Evolutionary conservation across 2,329 filamentous ascomycete species (phyloP).

Genomic region (Aspergillus ruber): DNA sequence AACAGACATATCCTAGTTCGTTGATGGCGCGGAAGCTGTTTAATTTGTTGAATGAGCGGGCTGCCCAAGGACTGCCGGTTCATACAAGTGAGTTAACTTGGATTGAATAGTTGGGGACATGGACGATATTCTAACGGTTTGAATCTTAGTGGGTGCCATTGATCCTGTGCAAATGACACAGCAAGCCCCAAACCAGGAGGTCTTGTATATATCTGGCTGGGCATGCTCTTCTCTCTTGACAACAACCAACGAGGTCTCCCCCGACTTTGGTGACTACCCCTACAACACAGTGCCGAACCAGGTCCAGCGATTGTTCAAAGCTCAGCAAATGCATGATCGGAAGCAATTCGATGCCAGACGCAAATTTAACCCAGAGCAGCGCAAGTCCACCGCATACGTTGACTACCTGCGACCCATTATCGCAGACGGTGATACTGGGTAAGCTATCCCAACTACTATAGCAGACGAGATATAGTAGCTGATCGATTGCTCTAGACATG

Average conservation of each 20-base stretch:
- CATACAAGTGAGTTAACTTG: conserved; percentile 64
- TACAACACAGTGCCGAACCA: conserved; percentile 99
- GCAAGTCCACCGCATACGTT: conserved; percentile 69
- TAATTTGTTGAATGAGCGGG: conserved; percentile 72
- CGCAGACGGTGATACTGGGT: conserved; percentile 88
- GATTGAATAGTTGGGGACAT: not conserved
- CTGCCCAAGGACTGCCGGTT: conserved; percentile 74
- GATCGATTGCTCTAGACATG: conserved; percentile 54
- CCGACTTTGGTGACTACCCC: conserved; percentile 96
- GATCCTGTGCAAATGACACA: conserved; percentile 99
- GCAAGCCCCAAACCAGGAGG: conserved; percentile 90
- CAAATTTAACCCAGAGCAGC: conserved; percentile 67
- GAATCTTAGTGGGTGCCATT: conserved; percentile 77
- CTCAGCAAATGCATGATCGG: conserved; percentile 92
- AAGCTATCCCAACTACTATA: conserved; percentile 8
- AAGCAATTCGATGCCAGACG: conserved; percentile 86
- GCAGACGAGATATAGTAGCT: not conserved
- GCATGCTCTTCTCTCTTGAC: conserved; percentile 92
- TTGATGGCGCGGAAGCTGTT: conserved; percentile 94
- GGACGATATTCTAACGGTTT: conserved; percentile 6
- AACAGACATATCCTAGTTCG: conserved; percentile 84
- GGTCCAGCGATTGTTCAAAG: conserved; percentile 91
- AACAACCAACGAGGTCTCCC: conserved; percentile 91
- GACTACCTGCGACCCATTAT: conserved; percentile 95
- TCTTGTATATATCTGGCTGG: conserved; percentile 95